A percentile compares a stretch with the other conserved stretches of the same genome.
Evolutionary conservation across 1,284 basidiomycete species (phyloP).

Genomic region (Tilletia setariae): DNA sequence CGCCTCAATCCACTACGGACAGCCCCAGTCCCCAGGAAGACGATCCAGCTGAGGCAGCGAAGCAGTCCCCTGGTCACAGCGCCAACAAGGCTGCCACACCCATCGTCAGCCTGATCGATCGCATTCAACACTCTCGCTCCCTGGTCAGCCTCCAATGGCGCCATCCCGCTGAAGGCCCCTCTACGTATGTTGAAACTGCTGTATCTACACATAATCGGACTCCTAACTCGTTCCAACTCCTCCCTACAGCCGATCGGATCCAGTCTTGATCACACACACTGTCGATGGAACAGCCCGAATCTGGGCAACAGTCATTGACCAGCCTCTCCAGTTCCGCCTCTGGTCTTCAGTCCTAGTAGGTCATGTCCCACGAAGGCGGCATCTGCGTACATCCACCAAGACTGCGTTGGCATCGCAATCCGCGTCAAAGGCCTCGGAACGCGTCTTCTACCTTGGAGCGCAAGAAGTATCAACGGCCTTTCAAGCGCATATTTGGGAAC

Average conservation of each 20-base stretch:
- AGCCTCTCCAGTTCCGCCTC: constrained; percentile 13
- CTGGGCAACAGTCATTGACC: constrained; percentile 20
- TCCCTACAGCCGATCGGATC: background rate
- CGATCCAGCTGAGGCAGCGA: background rate
- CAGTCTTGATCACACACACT: constrained; percentile 14
- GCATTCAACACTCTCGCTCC: background rate
- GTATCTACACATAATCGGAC: background rate
- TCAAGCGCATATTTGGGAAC: constrained; percentile 61
- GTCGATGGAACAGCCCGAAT: constrained; percentile 14
- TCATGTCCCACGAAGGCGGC: background rate
- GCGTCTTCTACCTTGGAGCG: constrained; percentile 6
- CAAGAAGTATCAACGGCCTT: constrained; percentile 73
- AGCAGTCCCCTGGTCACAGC: background rate
- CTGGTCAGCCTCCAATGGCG: constrained; percentile 6
- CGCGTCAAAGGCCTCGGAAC: background rate
- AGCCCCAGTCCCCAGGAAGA: background rate
- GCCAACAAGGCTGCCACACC: background rate
- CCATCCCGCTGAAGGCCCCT: constrained; percentile 5
- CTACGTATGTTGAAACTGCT: background rate
- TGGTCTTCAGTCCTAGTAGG: constrained; percentile 14
- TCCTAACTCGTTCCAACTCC: too few relatives aligned
- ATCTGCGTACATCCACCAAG: background rate
- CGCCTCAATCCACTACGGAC: background rate
- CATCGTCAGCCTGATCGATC: background rate
- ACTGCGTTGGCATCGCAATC: background rate